Evolutionary conservation across 495 filamentous ascomycete species (phyloP), one percentile per base, ranked within the genome.

Genomic region (Pseudevernia furfuracea): DNA sequence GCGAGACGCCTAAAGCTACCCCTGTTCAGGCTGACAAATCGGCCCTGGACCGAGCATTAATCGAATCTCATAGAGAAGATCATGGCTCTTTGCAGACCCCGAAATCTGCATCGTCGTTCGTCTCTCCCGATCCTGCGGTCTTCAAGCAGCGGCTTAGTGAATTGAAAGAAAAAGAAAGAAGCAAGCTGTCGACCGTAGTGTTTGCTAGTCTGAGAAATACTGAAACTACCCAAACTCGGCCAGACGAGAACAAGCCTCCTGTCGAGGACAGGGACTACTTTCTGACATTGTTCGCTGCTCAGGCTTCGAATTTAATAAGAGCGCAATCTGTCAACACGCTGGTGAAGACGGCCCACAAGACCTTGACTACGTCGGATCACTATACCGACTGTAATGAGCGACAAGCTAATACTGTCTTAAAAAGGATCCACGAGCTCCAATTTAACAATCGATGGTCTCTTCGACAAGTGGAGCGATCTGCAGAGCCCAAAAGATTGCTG

Each of bases 381-480:
- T 82, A 86, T 34, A 80, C 91, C 4, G 86, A 87, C 25, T 84
- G 92, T 53, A 82, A 89, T 52, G 94, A 97, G 68, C 82, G 86
- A 57, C 90, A 92, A 76, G 89, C 94, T 62, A 89, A 87, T 67
- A 87, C 87, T 59, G 88, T 96, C 15, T 71, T 97, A 17, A 86
- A 87, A 28, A 81, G 90, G 8, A 91, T 97, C 21, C 94, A 96
- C 68, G 85, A 91, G 56, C 80, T 97, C 48, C 94, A 97, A 69
- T 87, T 89, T 69, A 84, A 88, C 21, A 91, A 93, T 67, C 84
- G 89, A 65, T 96, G 94, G 92, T 93, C 92, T 3, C 77, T 98
- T 65, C 83, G 92, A 59, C 95, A 97, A 71, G 82, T 91, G 57
- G 85, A 91, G 67, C 86, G 89, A 58, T 85, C 84, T 37, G 78